Percentiles rank a stretch among this genome's conserved stretches.
phyloP scores from a whole-genome alignment of 805 yeast species.

The Kodamaea kaohsiungensis region DNA sequence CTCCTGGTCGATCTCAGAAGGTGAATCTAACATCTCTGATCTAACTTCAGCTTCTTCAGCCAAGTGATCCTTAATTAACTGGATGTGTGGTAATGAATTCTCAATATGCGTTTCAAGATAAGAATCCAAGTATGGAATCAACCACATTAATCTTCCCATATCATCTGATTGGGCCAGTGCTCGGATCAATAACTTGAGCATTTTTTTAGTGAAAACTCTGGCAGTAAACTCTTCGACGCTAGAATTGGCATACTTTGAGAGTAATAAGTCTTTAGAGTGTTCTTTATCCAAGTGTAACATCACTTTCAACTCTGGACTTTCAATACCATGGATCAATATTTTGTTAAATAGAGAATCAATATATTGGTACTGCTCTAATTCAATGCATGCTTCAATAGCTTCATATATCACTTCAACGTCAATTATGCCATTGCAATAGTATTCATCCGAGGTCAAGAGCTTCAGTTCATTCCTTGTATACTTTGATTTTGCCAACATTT shows the following conservation, averaged over 20 bases:
- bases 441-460: neutral
- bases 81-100: conserved; percentile 9
- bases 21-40: neutral
- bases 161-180: conserved; percentile 29
- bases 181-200: conserved; percentile 23
- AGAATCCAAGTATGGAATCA: conserved; percentile 34
- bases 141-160: conserved; percentile 36
- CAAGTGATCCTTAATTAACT: conserved; percentile 1
- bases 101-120: conserved; percentile 13
- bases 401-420: conserved; percentile 22
- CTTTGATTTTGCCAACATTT: conserved; percentile 29
- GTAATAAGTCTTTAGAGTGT: neutral
- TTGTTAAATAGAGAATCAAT: conserved; percentile 37
- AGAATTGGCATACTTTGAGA: conserved; percentile 7
- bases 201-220: conserved; percentile 21
- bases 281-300: conserved; percentile 5
- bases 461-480: conserved; percentile 4
- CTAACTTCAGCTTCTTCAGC: conserved; percentile 4
- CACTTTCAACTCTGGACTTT: conserved; percentile 1
- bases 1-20: conserved; percentile 16
- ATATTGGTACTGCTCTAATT: conserved; percentile 25
- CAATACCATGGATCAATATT: conserved; percentile 26
- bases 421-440: neutral
- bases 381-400: conserved; percentile 31
- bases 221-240: conserved; percentile 14